Evolutionary conservation across 2,329 filamentous ascomycete genomes (phyloP), one percentile per base, ranked within the genome.

Genomic region (Bipolaris sorokiniana): DNA sequence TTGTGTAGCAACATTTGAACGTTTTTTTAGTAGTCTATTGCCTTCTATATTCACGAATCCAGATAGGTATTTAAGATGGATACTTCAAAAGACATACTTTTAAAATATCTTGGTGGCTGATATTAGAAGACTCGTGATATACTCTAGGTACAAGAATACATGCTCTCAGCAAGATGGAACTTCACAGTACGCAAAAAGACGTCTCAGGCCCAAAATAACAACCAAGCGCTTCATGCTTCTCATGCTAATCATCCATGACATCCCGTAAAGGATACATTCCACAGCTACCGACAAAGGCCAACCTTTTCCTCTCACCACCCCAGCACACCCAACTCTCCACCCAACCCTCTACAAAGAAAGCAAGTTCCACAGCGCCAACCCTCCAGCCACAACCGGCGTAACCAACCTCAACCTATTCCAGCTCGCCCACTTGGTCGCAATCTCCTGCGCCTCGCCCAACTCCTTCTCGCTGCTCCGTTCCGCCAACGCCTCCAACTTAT

Each of bases 401-500:
- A 74, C 65, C 52, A 77, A 55, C 48, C 74, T 68, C 54, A 77
- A 22, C 54, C 64, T 64, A 59, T 77, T 77, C 68, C 73, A 72
- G 53, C 60, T 69, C 36, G 68, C 74, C 75, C 75, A 77, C 58
- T 66, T 72, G 59, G 61, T 69, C 33, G 73, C 75, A 50, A 76
- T 63, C 23, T 28, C 59, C 59, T 75, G 67, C 9, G 74, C 75
- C 56, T 72, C 57, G 1, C 57, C 60, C 56, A 75, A 51, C 51
- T 76, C 72, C 58, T 74, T 72, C 38, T 68, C 72, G 5, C 62
- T 61, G 16, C 67, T 65, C 41, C 68, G 68, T 56, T 54, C 75
- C 23, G 59, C 74, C 52, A 82, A 66, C 15, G 73, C 77, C 54
- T 80, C 78, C n/a, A 83, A 57, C 68, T 79, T 79, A 55, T 78